phyloP scores from a whole-genome alignment of 306 rosid species.

The Acacia confusa region DNA sequence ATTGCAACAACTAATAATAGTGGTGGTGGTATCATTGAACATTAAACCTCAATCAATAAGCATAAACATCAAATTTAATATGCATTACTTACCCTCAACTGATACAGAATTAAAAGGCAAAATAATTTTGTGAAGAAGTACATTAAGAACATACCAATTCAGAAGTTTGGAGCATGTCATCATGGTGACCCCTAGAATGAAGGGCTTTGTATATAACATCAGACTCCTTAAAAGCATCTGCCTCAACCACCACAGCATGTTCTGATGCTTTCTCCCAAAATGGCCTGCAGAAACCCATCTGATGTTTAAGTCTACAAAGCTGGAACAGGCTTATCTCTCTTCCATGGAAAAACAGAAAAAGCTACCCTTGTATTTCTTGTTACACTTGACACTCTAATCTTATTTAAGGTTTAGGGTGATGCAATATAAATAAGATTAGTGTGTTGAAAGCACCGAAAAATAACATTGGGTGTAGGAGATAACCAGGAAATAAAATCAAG shows the following conservation, averaged over 20 bases:
- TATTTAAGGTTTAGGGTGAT: too few species aligned
- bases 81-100: not conserved
- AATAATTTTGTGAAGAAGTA: not conserved
- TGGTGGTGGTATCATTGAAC: not conserved
- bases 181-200: slow-evolving; percentile 68
- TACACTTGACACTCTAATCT: too few species aligned
- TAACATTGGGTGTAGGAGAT: too few species aligned
- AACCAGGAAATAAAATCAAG: too few species aligned
- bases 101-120: not conserved
- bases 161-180: slow-evolving; percentile 82
- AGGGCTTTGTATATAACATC: slow-evolving; percentile 77
- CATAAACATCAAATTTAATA: not conserved
- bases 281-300: slow-evolving; percentile 47
- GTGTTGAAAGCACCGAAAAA: too few species aligned
- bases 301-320: not conserved
- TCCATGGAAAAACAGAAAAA: not conserved
- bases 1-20: not conserved
- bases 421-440: too few species aligned
- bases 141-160: slow-evolving; percentile 54
- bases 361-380: not conserved
- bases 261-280: slow-evolving; percentile 68
- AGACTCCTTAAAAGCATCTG: slow-evolving; percentile 92
- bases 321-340: not conserved
- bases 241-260: slow-evolving; percentile 76
- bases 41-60: not conserved